Evolutionary conservation across 2,329 filamentous ascomycete species (phyloP), one percentile per base, ranked within the genome.

Genomic region (Nothophoma quercina): DNA sequence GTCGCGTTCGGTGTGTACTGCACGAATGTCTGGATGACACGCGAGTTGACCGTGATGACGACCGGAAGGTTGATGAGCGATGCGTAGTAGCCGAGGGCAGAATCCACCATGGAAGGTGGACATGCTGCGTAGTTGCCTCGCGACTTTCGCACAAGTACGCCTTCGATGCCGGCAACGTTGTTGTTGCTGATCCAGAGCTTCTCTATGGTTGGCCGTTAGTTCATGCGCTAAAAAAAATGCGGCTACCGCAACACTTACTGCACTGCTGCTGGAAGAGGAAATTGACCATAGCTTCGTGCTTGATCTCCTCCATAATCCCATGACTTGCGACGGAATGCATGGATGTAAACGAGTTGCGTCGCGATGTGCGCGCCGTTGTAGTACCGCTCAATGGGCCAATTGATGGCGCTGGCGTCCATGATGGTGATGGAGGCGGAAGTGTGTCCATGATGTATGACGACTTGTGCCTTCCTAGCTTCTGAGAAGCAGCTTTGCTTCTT

Each of bases 281-380:
- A 75, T 90, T 91, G 55, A 90, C 88, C 88, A 92, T 92, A 55
- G 92, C 87, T 72, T 92, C 89, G 67, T 91, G 87, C 73, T 88
- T 90, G 74, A 91, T 88, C 57, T 90, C 88, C 54, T 90, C 87
- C 55, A 64, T 58, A 9, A 63, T 48, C 3, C 50, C 43, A 35
- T 39, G 36, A 30, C 58, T 59, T 21, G 41, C 29, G 16, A 48
- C 36, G 4, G 56, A 59, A 21, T 52, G 53, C 39, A 47, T 30
- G 18, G 62, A 48, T 30, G 51, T 52, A 30, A 60, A 51, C 9
- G 64, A 67, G 33, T 59, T 63, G 32, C 62, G 56, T 40, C 58
- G 54, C 33, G 63, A 64, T 9, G 54, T 59, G 36, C 42, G 35
- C 7, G 52, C 50, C 19, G 58, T 58, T 15, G 57, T 63, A 23